Percentiles rank a stretch among this genome's conserved stretches.
phyloP scores from a whole-genome alignment of 2,329 filamentous ascomycete species.

The Immersiporthe knoxdaviesiana region DNA sequence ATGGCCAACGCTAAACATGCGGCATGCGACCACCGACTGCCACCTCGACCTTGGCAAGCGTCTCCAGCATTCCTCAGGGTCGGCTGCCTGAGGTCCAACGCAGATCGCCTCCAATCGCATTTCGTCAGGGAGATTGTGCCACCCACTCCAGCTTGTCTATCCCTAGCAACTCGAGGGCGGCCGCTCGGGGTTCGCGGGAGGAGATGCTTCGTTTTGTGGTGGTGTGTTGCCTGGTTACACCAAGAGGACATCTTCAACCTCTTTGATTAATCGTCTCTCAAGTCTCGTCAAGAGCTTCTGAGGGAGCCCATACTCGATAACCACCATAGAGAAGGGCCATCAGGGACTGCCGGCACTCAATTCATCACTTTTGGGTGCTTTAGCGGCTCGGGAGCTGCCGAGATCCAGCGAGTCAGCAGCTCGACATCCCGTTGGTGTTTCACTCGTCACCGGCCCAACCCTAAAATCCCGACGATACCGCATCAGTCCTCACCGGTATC shows the following conservation, averaged over 20 bases:
- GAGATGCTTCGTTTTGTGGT: background rate
- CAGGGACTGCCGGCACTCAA: constrained; percentile 9
- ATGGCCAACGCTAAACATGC: background rate
- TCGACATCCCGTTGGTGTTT: constrained; percentile 20
- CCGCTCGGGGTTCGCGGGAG: background rate
- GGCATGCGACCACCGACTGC: background rate
- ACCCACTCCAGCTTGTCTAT: background rate
- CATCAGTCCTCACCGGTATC: constrained; percentile 26
- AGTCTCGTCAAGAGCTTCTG: background rate
- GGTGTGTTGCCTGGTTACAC: background rate
- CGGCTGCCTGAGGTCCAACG: background rate
- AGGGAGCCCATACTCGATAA: background rate
- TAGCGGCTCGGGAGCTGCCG: constrained; percentile 25
- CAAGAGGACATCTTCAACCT: background rate
- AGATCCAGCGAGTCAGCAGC: constrained; percentile 17
- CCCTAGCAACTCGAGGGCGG: background rate
- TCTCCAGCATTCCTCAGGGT: background rate
- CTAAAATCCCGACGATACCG: constrained; percentile 16
- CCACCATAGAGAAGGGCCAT: background rate
- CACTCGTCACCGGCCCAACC: constrained; percentile 15
- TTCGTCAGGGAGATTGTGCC: background rate
- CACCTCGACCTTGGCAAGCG: background rate
- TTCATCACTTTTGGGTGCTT: constrained; percentile 9
- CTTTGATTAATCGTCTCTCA: background rate
- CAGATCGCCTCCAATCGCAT: background rate